Evolutionary conservation across 768 basidiomycete genomes (phyloP).

Genomic region (Ephemerocybe angulata): DNA sequence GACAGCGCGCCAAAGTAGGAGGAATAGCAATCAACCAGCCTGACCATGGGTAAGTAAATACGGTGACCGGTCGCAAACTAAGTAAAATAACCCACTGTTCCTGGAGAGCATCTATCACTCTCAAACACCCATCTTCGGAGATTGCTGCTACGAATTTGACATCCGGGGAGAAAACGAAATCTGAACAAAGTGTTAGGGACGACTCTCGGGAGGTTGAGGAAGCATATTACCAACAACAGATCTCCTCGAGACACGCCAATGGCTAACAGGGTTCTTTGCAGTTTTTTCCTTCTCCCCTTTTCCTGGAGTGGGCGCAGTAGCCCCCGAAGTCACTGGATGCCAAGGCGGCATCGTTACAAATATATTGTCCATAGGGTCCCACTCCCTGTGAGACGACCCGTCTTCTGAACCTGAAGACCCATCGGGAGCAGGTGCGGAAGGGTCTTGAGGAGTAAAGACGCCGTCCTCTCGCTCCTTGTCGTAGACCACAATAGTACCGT

Average conservation of each 20-base stretch:
- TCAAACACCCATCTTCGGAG: conserved; percentile 87
- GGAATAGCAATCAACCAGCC: conserved; percentile 89
- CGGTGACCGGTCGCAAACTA: not conserved
- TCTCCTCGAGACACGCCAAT: conserved; percentile 77
- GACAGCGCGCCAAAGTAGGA: conserved; percentile 93
- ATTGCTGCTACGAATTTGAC: conserved; percentile 86
- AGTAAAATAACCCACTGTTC: conserved; percentile 60
- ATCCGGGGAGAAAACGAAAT: conserved; percentile 92
- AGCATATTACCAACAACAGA: conserved; percentile 63
- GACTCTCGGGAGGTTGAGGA: not conserved
- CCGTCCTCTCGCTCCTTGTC: conserved; percentile 92
- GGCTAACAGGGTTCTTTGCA: conserved; percentile 85
- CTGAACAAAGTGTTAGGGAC: conserved; percentile 32
- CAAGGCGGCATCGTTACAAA: conserved; percentile 83
- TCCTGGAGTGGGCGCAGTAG: conserved; percentile 28
- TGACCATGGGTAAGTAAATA: conserved; percentile 24
- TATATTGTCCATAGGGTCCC: conserved; percentile 76
- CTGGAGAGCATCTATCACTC: conserved; percentile 84
- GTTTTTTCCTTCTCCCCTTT: conserved; percentile 59
- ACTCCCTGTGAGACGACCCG: conserved; percentile 43
- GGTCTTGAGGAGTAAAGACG: conserved; percentile 60
- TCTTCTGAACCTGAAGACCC: conserved; percentile 25
- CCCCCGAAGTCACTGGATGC: conserved; percentile 61
- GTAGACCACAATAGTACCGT: conserved; percentile 85
- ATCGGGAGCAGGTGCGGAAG: conserved; percentile 32